Conservation (phyloP, 2,329 filamentous ascomycete species). For the Celoporthe dispersa region DNA sequence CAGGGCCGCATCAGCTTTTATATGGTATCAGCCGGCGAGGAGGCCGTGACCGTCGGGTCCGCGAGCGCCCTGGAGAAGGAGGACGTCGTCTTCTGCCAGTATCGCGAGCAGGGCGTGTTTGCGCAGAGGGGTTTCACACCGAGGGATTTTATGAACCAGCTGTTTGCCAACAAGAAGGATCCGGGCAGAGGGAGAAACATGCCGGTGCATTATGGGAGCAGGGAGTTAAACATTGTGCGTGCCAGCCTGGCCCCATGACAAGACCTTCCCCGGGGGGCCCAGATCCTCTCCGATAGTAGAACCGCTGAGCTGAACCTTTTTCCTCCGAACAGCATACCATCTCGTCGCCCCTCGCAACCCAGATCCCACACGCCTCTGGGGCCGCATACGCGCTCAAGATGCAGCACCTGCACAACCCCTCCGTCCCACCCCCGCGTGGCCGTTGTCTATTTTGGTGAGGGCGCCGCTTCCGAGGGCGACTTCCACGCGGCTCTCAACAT, state of each 20-base stretch:
- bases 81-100: conserved; percentile 93
- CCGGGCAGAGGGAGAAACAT: conserved; percentile 85
- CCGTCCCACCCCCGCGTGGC: conserved; percentile 64
- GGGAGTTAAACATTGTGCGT: conserved; percentile 79
- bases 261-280: background rate
- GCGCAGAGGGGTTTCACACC: conserved; percentile 85
- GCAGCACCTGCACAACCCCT: conserved; percentile 68
- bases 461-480: conserved; percentile 79
- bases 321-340: conserved; percentile 65
- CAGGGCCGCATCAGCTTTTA: conserved; percentile 96
- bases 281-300: background rate
- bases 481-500: conserved; percentile 85
- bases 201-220: conserved; percentile 94
- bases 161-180: conserved; percentile 88
- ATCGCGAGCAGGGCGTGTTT: conserved; percentile 91
- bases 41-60: conserved; percentile 89
- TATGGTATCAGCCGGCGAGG: conserved; percentile 94
- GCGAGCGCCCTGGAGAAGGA: conserved; percentile 81
- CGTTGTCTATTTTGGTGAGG: conserved; percentile 81
- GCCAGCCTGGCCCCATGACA: conserved; percentile 1
- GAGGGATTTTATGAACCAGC: conserved; percentile 90
- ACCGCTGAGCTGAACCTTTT: background rate
- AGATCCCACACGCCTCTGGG: conserved; percentile 78
- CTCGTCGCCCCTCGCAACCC: conserved; percentile 76
- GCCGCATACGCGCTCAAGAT: conserved; percentile 81